These are phyloP conservation scores for Ceratonia siliqua DNA, from an alignment of 306 rosid species.

Conservation along the genomic window DNA sequence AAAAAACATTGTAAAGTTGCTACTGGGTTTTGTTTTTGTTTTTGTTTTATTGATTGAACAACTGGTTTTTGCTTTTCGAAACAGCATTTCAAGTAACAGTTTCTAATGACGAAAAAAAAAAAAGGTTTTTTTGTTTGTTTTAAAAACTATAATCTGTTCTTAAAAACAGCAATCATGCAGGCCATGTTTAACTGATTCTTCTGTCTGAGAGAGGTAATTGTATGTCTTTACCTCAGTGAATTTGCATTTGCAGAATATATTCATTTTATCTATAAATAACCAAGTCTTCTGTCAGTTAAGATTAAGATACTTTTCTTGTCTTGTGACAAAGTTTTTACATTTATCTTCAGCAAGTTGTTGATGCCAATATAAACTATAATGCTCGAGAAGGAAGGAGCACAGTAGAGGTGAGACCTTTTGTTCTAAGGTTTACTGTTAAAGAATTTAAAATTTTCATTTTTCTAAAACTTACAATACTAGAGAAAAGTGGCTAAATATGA, in stretches of 20 bases:
- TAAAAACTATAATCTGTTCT: not conserved
- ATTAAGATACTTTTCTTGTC: not conserved
- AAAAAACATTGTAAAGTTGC: not conserved
- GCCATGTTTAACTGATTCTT: conserved; percentile 6
- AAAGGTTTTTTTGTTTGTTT: not conserved
- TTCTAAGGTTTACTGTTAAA: conserved; percentile 13
- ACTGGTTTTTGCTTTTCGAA: not conserved
- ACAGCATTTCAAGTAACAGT: not conserved
- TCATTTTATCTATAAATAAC: conserved; percentile 14
- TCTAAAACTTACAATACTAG: not conserved
- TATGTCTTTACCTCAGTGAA: not conserved
- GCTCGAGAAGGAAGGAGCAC: conserved; percentile 91
- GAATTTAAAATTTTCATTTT: conserved; percentile 1
- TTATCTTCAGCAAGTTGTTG: conserved; percentile 61
- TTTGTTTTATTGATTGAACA: not conserved
- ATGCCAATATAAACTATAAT: conserved; percentile 76
- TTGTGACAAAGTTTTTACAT: conserved; percentile 23
- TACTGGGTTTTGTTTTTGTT: conserved; percentile 1
- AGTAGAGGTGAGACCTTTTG: conserved; percentile 64
- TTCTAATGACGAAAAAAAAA: not conserved
- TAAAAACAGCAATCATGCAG: not conserved
- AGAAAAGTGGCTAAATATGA: not conserved
- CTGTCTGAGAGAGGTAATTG: not conserved
- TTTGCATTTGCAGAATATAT: conserved; percentile 9
- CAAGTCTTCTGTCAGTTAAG: conserved; percentile 18